Conservation (phyloP, 805 yeast species). For the Cyberlindnera veronae region DNA sequence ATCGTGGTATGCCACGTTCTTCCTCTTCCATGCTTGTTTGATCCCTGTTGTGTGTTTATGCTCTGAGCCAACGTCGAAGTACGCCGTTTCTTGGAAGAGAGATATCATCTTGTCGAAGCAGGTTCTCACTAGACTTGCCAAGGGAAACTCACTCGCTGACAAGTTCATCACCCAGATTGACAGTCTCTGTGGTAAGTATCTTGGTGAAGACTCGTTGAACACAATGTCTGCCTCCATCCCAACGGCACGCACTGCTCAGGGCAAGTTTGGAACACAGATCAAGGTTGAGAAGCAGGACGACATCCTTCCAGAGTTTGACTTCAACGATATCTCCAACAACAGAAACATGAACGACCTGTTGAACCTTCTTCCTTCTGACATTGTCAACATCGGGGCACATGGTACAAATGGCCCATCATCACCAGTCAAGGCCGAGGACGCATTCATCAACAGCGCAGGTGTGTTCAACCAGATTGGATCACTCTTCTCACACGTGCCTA, state of each 20-base stretch:
- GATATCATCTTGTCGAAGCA: slow-evolving; percentile 42
- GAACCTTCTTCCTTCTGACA: slow-evolving; percentile 25
- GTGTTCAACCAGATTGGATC: slow-evolving; percentile 8
- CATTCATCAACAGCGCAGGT: slow-evolving; percentile 3
- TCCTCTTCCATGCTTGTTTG: slow-evolving; percentile 58
- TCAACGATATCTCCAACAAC: slow-evolving; percentile 23
- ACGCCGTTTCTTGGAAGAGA: slow-evolving; percentile 40
- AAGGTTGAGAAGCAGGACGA: slow-evolving; percentile 11
- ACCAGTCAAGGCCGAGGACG: slow-evolving; percentile 6
- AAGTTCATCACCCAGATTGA: slow-evolving; percentile 45
- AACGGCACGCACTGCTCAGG: neutral
- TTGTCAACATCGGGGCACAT: slow-evolving; percentile 19
- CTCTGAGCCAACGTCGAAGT: slow-evolving; percentile 46
- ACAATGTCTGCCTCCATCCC: slow-evolving; percentile 12
- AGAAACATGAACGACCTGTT: slow-evolving; percentile 21
- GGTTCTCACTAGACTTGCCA: slow-evolving; percentile 35
- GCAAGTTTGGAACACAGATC: neutral
- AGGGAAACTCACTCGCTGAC: slow-evolving; percentile 43
- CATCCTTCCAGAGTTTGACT: slow-evolving; percentile 25
- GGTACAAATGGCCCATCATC: slow-evolving; percentile 2
- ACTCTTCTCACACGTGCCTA: slow-evolving; percentile 9
- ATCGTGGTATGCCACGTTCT: slow-evolving; percentile 63
- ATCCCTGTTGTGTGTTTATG: slow-evolving; percentile 54
- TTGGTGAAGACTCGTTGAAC: slow-evolving; percentile 19
- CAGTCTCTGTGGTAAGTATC: slow-evolving; percentile 34